phyloP scores from a whole-genome alignment of 1,284 basidiomycete genomes.

The Malassezia restricta region DNA sequence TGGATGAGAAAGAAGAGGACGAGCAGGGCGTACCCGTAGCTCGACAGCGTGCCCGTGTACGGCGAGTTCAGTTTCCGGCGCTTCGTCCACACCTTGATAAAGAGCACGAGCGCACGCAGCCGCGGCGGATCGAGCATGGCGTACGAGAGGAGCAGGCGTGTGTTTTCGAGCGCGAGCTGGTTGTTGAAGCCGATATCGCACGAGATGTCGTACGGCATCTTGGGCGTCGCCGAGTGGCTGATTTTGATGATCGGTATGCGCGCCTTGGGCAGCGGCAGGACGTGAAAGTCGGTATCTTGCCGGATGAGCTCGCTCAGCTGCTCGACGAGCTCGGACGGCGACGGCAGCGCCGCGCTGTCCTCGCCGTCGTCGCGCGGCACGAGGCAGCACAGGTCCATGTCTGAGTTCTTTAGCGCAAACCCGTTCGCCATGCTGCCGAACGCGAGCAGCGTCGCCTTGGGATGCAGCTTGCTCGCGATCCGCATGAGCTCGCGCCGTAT shows the following conservation, averaged over 20 bases:
- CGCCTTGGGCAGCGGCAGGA: conserved; percentile 89
- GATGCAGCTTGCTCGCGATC: conserved; percentile 85
- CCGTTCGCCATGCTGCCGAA: conserved; percentile 84
- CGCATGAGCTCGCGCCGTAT: conserved; percentile 85
- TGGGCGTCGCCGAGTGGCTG: conserved; percentile 72
- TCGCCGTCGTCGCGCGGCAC: conserved; percentile 48
- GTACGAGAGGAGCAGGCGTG: conserved; percentile 86
- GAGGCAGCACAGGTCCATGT: conserved; percentile 96
- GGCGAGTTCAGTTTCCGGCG: conserved; percentile 95
- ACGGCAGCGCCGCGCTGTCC: not conserved
- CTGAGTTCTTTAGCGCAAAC: conserved; percentile 90
- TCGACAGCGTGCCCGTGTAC: conserved; percentile 88
- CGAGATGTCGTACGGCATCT: conserved; percentile 59
- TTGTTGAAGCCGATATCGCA: conserved; percentile 99
- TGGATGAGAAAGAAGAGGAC: conserved; percentile 95
- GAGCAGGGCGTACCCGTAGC: conserved; percentile 93
- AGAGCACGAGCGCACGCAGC: conserved; percentile 83
- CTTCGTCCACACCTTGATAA: conserved; percentile 98
- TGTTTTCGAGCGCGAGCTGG: conserved; percentile 89
- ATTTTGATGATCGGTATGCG: conserved; percentile 98
- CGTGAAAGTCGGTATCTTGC: conserved; percentile 83
- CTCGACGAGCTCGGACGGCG: conserved; percentile 68
- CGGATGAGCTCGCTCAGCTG: conserved; percentile 86
- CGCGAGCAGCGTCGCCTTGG: conserved; percentile 74
- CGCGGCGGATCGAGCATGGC: conserved; percentile 91